Base-by-base conservation (phyloP, 2,329 filamentous ascomycete species). In the Mycocentrospora acerina region DNA sequence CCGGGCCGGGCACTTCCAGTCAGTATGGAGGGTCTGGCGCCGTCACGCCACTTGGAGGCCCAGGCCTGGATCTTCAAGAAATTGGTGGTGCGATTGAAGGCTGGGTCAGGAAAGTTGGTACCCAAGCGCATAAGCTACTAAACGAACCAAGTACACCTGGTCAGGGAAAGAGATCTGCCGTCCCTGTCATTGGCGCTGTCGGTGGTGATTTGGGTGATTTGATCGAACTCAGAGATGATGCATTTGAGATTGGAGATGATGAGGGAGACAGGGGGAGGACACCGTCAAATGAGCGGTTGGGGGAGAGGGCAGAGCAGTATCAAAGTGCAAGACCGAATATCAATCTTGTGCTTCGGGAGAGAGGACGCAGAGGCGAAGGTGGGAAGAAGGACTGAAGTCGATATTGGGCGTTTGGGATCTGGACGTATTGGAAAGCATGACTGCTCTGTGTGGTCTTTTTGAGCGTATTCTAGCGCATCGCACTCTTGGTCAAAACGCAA, bases 51-150 rank as follows among this genome's bases (percentile, higher is more conserved):
- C 33, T 57, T 6, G 53, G 60, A 14, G 57, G 60, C 6, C 50
- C 58, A 16, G 63, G 65, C 13, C 46, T 75, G 15, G 71, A 74
- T 7, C 72, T 97, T 3, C 90, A 95, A 57, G 87, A 90, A 48
- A 84, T 95, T 8, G 90, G 90, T 1, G 86, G 88, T 5, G 85
- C 86, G 2, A 83, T 97, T 19, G 93, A 97, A 69, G 86, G 84
- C 1, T 98, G 93, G 90, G 75, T 97, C 42, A 78, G 90, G 44
- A 88, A 89, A 46, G 83, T 95, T 25, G 88, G 89, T 43, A 74
- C 78, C 5, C 84, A 83, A 58, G 75, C 79, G 4, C 59, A 62
- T 13, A 69, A 63, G 31, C 37, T 66, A 8, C 40, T 68, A n/a
- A 45, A 62, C 27, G 65, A 55, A 51, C 64, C 42, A 38, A 59